Percentiles rank a stretch among this genome's conserved stretches.
Evolutionary conservation across 1,284 basidiomycete species (phyloP).

Genomic region (Tylopilus orsonianus): DNA sequence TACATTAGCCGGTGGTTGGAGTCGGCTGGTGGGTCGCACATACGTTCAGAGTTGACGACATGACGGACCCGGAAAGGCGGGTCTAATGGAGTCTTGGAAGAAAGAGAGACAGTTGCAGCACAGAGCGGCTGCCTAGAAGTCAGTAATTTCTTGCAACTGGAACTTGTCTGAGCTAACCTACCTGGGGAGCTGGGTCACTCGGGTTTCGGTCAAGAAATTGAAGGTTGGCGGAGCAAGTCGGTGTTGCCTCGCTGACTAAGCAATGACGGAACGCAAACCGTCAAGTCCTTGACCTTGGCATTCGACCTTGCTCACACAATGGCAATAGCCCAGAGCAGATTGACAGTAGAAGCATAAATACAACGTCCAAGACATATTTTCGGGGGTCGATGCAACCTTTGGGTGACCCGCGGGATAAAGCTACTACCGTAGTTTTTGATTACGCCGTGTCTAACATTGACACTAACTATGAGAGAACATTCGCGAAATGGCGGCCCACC

Average conservation of each 20-base stretch:
- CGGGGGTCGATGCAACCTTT: too few species aligned
- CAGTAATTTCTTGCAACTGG: slow-evolving; percentile 1
- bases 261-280: not conserved
- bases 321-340: too few species aligned
- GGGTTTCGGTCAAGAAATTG: slow-evolving; percentile 18
- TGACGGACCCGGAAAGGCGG: slow-evolving; percentile 30
- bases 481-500: slow-evolving; percentile 5
- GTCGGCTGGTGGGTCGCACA: slow-evolving; percentile 14
- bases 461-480: too few species aligned
- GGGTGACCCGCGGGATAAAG: too few species aligned
- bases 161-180: not conserved
- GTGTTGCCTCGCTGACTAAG: slow-evolving; percentile 33
- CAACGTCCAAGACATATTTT: too few species aligned
- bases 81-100: slow-evolving; percentile 11
- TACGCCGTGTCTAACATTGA: too few species aligned
- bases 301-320: too few species aligned
- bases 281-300: not conserved
- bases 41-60: slow-evolving; percentile 70
- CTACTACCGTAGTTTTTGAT: too few species aligned
- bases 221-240: slow-evolving; percentile 30
- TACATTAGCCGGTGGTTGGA: slow-evolving; percentile 18
- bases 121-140: slow-evolving; percentile 13
- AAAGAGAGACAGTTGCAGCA: slow-evolving; percentile 20
- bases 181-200: slow-evolving; percentile 17
- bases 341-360: too few species aligned